Evolutionary conservation across 2,329 filamentous ascomycete genomes (phyloP), one percentile per base, ranked within the genome.

Genomic region (Fusarium pseudonygamai): DNA sequence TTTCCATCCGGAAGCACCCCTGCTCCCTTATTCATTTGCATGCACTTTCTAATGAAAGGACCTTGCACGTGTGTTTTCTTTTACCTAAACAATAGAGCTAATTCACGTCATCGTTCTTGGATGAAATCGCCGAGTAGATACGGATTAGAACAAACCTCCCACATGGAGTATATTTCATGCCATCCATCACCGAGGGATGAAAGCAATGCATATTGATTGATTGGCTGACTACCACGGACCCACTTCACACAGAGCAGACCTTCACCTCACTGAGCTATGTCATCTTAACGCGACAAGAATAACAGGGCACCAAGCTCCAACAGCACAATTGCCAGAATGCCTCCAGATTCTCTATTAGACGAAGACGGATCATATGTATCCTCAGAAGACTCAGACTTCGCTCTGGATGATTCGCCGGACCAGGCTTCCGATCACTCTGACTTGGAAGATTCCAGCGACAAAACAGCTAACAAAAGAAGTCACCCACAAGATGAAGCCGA

Each of bases 381-480:
- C 4, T 91, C 91, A 7, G 90, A 93, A 74, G 92, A 94, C 79
- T 93, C 92, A 15, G 92, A 94, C 78, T 94, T 94, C 70, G 88
- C 90, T 30, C 89, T 88, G n/a, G 90, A 90, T 50, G 84, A 85
- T 24, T 86, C 78, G 34, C 78, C 81, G n/a, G 85, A 84, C 37
- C 85, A 83, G 22, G 84, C 82, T 20, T 86, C 85, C 1, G 85
- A 86, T 10, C 84, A 83, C 16, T 88, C 88, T 10, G 90, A 87
- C 64, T 87, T 86, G 13, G 87, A 87, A 40, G 80, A 80, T 52
- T 82, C 81, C 24, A 76, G 69, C 28, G 75, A 79, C 40, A 78
- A 78, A 56, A 64, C 68, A 24, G 68, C 74, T 24, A 72, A 75
- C 66, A 80, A 80, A 60, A 76, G 74, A 60, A 73, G 67, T 39